A percentile compares a stretch with the other conserved stretches of the same genome.
These are phyloP conservation scores for Mentha longifolia DNA, from an alignment of 257 asterid species.

Conservation along the genomic window DNA sequence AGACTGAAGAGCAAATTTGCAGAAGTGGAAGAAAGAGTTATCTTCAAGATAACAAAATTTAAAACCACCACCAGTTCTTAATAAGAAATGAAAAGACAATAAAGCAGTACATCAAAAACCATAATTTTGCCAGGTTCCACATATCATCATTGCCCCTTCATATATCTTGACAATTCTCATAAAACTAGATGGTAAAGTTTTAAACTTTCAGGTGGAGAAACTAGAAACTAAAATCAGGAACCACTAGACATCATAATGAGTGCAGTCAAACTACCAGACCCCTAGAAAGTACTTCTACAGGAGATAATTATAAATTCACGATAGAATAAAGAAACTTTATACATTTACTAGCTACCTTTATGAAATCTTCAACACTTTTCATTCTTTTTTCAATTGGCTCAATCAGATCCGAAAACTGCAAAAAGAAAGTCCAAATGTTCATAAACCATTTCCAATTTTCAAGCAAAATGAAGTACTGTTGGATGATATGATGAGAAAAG, in stretches of 20 bases:
- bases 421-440: slow-evolving; percentile 21
- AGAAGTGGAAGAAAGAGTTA: slow-evolving; percentile 30
- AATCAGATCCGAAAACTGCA: slow-evolving; percentile 76
- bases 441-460: slow-evolving; percentile 11
- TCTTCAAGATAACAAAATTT: slow-evolving; percentile 25
- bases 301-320: neutral
- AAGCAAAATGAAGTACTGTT: slow-evolving; percentile 7
- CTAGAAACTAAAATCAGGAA: slow-evolving; percentile 5
- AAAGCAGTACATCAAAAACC: slow-evolving; percentile 11
- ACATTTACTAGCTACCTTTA: slow-evolving; percentile 55
- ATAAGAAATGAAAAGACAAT: slow-evolving; percentile 18
- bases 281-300: neutral
- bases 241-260: neutral
- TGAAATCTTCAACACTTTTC: slow-evolving; percentile 71
- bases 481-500: slow-evolving; percentile 1
- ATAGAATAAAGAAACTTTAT: slow-evolving; percentile 16
- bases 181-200: slow-evolving; percentile 16
- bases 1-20: slow-evolving; percentile 52
- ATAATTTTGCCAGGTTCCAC: neutral
- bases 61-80: slow-evolving; percentile 24
- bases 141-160: slow-evolving; percentile 8
- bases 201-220: neutral
- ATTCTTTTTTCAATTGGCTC: slow-evolving; percentile 74
- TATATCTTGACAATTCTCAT: slow-evolving; percentile 3
- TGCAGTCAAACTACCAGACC: slow-evolving; percentile 14